Evolutionary conservation across 148 eudicot genomes (phyloP).

Genomic region (Selenicereus undatus): DNA sequence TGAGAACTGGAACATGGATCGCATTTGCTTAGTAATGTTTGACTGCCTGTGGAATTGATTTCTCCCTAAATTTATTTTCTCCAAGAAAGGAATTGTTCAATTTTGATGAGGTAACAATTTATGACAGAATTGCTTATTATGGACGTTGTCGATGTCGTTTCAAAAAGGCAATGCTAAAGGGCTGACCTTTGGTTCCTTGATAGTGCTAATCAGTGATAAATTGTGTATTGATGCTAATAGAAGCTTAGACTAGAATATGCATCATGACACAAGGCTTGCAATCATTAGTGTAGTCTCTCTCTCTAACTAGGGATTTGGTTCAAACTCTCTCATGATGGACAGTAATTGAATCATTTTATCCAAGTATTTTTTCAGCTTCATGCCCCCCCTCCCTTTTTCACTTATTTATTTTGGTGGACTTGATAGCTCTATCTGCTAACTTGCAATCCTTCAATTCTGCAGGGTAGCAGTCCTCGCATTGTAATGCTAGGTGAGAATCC

Average conservation of each 20-base stretch:
- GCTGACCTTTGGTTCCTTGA: background rate
- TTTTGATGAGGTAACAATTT: background rate
- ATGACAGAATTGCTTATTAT: background rate
- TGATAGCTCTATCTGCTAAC: background rate
- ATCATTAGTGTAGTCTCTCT: background rate
- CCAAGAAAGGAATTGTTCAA: background rate
- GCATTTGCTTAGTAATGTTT: background rate
- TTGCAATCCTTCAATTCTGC: conserved; percentile 14
- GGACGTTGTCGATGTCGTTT: background rate
- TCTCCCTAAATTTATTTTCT: background rate
- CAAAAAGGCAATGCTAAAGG: background rate
- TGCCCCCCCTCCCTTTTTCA: too few species aligned
- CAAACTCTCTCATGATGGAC: background rate
- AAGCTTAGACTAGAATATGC: background rate
- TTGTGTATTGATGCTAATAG: background rate
- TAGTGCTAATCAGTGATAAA: background rate
- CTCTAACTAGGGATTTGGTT: background rate
- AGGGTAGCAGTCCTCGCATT: conserved; percentile 76
- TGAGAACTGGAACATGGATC: background rate
- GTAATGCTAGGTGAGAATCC: conserved; percentile 67
- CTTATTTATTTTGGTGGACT: background rate
- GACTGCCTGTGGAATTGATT: background rate
- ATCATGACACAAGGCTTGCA: background rate
- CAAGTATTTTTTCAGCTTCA: background rate
- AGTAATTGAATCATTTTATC: background rate